A percentile compares a stretch with the other conserved stretches of the same genome.
Evolutionary conservation across 345 rosid genomes (phyloP).

Genomic region (Heritiera fomes): DNA sequence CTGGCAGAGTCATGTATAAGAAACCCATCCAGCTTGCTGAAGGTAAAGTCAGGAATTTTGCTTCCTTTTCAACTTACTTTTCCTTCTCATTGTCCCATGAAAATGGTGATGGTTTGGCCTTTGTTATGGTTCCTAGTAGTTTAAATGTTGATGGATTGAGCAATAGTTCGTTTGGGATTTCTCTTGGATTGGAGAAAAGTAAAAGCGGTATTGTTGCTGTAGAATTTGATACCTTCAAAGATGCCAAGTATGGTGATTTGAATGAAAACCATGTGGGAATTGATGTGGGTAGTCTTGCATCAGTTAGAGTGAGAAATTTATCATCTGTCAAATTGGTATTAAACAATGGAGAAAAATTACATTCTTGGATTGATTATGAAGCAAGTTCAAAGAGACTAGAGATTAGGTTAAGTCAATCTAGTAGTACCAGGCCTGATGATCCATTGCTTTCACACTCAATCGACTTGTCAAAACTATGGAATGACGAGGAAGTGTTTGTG

Average conservation of each 20-base stretch:
- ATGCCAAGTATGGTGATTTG: slow-evolving; percentile 41
- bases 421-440: slow-evolving; percentile 42
- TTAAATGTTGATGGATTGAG: slow-evolving; percentile 37
- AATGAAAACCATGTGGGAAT: slow-evolving; percentile 54
- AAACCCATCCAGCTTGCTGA: slow-evolving; percentile 60
- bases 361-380: slow-evolving; percentile 67
- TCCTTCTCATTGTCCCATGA: slow-evolving; percentile 55
- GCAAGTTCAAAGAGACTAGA: slow-evolving; percentile 61
- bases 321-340: slow-evolving; percentile 37
- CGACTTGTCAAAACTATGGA: slow-evolving; percentile 57
- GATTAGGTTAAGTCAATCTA: slow-evolving; percentile 54
- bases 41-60: slow-evolving; percentile 45
- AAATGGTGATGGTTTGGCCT: slow-evolving; percentile 63
- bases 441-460: slow-evolving; percentile 46
- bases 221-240: slow-evolving; percentile 51
- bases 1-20: slow-evolving; percentile 64
- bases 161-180: slow-evolving; percentile 49
- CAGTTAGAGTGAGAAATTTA: slow-evolving; percentile 44
- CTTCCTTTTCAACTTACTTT: slow-evolving; percentile 64
- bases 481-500: slow-evolving; percentile 48
- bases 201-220: slow-evolving; percentile 42
- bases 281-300: slow-evolving; percentile 49
- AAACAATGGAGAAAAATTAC: slow-evolving; percentile 50
- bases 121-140: slow-evolving; percentile 43
- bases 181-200: slow-evolving; percentile 34